These are phyloP conservation scores for Sanghuangporus baumii DNA, from an alignment of 1,284 basidiomycete species.

Conservation along the genomic window DNA sequence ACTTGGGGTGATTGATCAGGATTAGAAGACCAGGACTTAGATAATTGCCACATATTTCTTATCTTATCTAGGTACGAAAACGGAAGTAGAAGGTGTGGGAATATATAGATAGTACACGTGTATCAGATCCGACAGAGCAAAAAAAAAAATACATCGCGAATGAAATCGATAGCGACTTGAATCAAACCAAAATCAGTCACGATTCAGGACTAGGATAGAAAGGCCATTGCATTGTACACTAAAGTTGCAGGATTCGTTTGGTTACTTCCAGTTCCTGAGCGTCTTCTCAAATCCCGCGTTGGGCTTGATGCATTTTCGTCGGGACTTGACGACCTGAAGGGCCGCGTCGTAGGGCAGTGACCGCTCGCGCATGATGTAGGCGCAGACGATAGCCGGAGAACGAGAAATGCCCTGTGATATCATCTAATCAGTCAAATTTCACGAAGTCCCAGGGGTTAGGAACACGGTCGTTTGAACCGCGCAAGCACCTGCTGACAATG, in stretches of 20 bases:
- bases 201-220: neutral
- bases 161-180: neutral
- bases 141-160: neutral
- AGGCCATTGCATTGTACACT: neutral
- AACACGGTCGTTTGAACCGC: neutral
- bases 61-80: too few relatives aligned
- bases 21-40: neutral
- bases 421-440: neutral
- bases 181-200: too few relatives aligned
- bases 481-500: conserved; percentile 61
- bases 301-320: conserved; percentile 64
- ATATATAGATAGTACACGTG: neutral
- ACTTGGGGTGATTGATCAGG: neutral
- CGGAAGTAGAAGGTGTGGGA: neutral
- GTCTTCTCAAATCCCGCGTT: conserved; percentile 48
- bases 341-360: conserved; percentile 65
- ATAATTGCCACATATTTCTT: too few relatives aligned
- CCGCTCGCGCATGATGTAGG: conserved; percentile 59
- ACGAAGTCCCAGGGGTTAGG: neutral
- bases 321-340: conserved; percentile 46
- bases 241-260: too few relatives aligned
- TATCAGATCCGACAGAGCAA: neutral
- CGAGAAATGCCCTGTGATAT: conserved; percentile 57
- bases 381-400: conserved; percentile 60
- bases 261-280: conserved; percentile 13